These are phyloP conservation scores for Suillus luteus DNA, from an alignment of 768 basidiomycete species.

Conservation along the genomic window DNA sequence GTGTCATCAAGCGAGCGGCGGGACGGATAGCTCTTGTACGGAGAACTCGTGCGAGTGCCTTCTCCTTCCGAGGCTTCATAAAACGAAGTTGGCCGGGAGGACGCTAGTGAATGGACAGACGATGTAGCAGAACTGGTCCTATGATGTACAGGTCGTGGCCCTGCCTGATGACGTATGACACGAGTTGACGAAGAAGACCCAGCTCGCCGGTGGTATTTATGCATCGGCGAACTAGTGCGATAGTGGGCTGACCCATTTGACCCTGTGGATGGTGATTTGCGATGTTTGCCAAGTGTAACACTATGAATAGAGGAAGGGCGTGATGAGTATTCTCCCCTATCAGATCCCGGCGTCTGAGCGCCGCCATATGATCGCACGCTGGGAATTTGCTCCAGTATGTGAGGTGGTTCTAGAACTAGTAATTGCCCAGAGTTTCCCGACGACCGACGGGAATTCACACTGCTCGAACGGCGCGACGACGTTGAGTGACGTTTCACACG, in stretches of 20 bases:
- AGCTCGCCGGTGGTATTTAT: slow-evolving; percentile 68
- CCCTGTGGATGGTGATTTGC: slow-evolving; percentile 76
- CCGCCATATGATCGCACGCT: slow-evolving; percentile 76
- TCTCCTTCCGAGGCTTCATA: slow-evolving; percentile 77
- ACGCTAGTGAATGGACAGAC: slow-evolving; percentile 72
- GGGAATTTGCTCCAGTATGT: slow-evolving; percentile 48
- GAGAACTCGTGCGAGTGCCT: slow-evolving; percentile 62
- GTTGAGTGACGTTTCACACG: slow-evolving; percentile 69
- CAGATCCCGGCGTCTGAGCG: slow-evolving; percentile 86
- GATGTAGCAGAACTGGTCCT: slow-evolving; percentile 79
- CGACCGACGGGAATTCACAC: slow-evolving; percentile 83
- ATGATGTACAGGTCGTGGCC: slow-evolving; percentile 52
- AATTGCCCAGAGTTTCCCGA: slow-evolving; percentile 52
- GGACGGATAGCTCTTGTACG: slow-evolving; percentile 52
- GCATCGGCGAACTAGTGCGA: slow-evolving; percentile 77
- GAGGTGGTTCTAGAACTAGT: slow-evolving; percentile 57
- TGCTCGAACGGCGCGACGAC: slow-evolving; percentile 87
- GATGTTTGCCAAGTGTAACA: slow-evolving; percentile 62
- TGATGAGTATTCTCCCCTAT: slow-evolving; percentile 75
- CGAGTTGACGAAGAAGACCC: slow-evolving; percentile 85
- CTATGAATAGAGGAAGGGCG: slow-evolving; percentile 88
- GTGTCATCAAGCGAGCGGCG: slow-evolving; percentile 52
- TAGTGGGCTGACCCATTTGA: slow-evolving; percentile 67
- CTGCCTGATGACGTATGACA: slow-evolving; percentile 66
- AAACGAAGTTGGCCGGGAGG: slow-evolving; percentile 76